Conservation (phyloP, 169 alveolate genomes). For the Plasmodium gonderi region DNA sequence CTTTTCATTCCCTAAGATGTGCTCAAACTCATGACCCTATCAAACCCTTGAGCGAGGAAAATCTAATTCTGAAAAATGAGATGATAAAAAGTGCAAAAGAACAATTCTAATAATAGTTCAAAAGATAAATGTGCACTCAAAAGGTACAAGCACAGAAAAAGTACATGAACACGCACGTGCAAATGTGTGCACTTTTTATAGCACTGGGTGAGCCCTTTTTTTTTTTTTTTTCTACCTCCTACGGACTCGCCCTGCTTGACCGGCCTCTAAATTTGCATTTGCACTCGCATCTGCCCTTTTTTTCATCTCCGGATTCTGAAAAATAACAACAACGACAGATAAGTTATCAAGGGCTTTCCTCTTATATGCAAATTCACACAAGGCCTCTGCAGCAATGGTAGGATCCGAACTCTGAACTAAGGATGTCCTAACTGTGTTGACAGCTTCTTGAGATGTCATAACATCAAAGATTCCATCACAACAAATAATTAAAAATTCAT, state of each 20-base stretch:
- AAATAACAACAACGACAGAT: constrained; percentile 80
- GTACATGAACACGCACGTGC: not conserved
- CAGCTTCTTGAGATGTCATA: constrained; percentile 93
- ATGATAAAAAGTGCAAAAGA: not conserved
- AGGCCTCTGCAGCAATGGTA: constrained; percentile 80
- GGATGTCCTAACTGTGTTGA: constrained; percentile 86
- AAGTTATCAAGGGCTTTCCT: constrained; percentile 83
- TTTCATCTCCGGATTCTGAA: constrained; percentile 76
- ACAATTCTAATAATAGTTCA: not conserved
- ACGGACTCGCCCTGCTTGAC: constrained; percentile 36
- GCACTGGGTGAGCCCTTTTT: not conserved
- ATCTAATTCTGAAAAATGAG: constrained; percentile 45
- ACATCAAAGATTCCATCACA: constrained; percentile 99
- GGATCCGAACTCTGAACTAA: constrained; percentile 71
- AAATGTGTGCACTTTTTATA: not conserved
- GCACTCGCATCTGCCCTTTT: constrained; percentile 15
- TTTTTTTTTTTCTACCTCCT: constrained; percentile 25
- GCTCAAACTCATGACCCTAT: constrained; percentile 16
- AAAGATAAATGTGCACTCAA: not conserved
- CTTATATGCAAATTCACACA: constrained; percentile 79
- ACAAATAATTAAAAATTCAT: constrained; percentile 96
- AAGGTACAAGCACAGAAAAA: not conserved
- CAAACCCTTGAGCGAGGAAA: constrained; percentile 58
- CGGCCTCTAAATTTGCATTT: constrained; percentile 7
- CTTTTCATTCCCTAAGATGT: not conserved